phyloP scores from a whole-genome alignment of 768 basidiomycete genomes.

The Mycena latifolia region DNA sequence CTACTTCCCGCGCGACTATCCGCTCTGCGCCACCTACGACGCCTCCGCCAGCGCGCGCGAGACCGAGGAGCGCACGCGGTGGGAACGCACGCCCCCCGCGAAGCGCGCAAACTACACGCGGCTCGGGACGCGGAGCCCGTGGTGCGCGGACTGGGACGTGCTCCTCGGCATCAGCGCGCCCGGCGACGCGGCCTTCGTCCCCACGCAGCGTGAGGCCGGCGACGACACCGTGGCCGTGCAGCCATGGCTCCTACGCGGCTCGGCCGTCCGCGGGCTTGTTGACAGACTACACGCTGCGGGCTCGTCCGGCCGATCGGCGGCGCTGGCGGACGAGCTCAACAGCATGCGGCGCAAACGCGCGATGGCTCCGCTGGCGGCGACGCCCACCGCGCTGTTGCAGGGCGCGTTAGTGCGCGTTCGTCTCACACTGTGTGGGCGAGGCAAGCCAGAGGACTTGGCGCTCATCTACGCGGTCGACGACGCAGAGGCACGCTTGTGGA shows the following conservation, averaged over 20 bases:
- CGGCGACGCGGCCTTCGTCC: constrained; percentile 49
- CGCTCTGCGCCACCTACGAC: constrained; percentile 66
- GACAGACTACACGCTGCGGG: constrained; percentile 46
- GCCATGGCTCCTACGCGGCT: constrained; percentile 82
- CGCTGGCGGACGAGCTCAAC: constrained; percentile 69
- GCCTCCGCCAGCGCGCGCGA: constrained; percentile 62
- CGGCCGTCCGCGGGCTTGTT: constrained; percentile 60
- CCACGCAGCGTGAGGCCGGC: constrained; percentile 68
- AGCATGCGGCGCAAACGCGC: constrained; percentile 67
- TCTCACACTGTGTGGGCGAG: constrained; percentile 72
- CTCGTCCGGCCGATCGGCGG: constrained; percentile 51
- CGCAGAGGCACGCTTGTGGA: constrained; percentile 64
- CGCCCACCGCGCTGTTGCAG: constrained; percentile 58
- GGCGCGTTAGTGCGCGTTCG: constrained; percentile 78
- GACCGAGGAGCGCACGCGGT: constrained; percentile 66
- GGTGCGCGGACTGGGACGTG: constrained; percentile 80
- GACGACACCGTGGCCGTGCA: constrained; percentile 40
- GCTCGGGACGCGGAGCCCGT: constrained; percentile 77
- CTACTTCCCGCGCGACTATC: constrained; percentile 89
- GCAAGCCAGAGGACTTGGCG: constrained; percentile 81
- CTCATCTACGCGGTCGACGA: constrained; percentile 76
- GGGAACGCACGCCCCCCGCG: constrained; percentile 88
- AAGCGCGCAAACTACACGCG: constrained; percentile 83
- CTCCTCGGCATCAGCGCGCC: constrained; percentile 65
- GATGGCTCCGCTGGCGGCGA: constrained; percentile 52